Base-by-base conservation (phyloP, 2,329 filamentous ascomycete genomes). In the Fusarium equiseti region DNA sequence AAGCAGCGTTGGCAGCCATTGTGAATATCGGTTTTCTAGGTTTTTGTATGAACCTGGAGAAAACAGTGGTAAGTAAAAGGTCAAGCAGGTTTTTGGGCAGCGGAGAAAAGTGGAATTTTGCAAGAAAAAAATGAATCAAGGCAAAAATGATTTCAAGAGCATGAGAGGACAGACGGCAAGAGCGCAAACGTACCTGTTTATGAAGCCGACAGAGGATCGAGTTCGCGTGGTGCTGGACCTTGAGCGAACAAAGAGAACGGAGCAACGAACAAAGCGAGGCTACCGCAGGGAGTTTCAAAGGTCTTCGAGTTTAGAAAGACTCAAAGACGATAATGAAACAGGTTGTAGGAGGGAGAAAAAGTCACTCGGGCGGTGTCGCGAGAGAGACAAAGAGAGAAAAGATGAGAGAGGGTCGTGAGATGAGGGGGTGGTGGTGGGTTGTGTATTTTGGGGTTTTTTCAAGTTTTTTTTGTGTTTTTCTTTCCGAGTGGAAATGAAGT, bases 1-100 rank as follows among this genome's bases (percentile, higher is more conserved):
- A 80, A 75, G 85, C 79, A 81, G 85, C 82, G 82, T 87, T 82
- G 79, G 86, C 84, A 83, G 88, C 86, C 88, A 92, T 91, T 82
- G 83, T 87, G 68, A 43, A 73, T 64, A 65, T 70, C 63, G 68
- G 57, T 65, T 51, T 68, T 32, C 68, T 53, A 51, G 61, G 22
- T 61, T 68, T 56, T 51, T 55, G 43, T 59, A 68, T 60, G 27
- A 64, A 74, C 67, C 73, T 76, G 27, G 31, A 58, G 60, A 46
- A 46, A 51, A 55, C 24, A 48, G 24, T 31, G 29, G 35, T 48
- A 68, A 75, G 66, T 38, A 59, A 62, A 43, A 48, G 60, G 44
- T 69, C 54, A 59, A 59, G 52, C 67, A 43, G 31, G 35, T 48
- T 31, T 58, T 67, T 54, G 38, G 16, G 20, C 20, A 44, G 38